Conservation (phyloP, 768 basidiomycete species). For the Mycena floridula region DNA sequence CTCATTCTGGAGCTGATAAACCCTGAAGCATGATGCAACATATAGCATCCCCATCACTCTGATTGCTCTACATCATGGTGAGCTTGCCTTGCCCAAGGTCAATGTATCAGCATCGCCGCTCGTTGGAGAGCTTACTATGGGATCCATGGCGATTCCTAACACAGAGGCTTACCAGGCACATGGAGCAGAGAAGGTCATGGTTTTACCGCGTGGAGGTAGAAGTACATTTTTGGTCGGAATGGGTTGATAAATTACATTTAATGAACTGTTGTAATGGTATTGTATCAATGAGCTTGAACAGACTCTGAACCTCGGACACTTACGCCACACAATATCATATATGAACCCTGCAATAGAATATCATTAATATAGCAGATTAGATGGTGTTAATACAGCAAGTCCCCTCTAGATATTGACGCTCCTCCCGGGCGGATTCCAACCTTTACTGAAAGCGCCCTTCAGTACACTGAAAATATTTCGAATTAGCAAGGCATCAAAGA, state of each 20-base stretch:
- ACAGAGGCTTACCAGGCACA: constrained; percentile 81
- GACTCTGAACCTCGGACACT: too few species aligned
- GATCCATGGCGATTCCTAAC: constrained; percentile 52
- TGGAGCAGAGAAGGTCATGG: constrained; percentile 74
- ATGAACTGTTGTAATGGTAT: too few species aligned
- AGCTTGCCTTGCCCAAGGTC: constrained; percentile 71
- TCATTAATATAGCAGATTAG: too few species aligned
- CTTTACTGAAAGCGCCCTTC: neutral
- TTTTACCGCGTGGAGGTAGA: constrained; percentile 78
- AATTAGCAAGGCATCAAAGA: too few species aligned
- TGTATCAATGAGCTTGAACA: too few species aligned
- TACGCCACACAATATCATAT: too few species aligned
- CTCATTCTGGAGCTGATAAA: neutral
- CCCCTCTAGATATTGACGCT: neutral
- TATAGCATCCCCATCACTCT: constrained; percentile 63
- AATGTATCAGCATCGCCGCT: constrained; percentile 55
- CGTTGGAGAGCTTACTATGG: constrained; percentile 46
- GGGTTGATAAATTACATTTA: constrained; percentile 38
- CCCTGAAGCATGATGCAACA: constrained; percentile 51
- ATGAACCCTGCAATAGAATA: too few species aligned
- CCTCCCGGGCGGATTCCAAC: neutral
- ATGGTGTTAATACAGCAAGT: too few species aligned
- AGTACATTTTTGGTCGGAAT: constrained; percentile 78
- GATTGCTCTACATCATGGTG: constrained; percentile 83
- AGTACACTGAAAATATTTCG: too few species aligned